Conservation (phyloP, 2,329 filamentous ascomycete genomes). For the Chrysoporthe puriensis region DNA sequence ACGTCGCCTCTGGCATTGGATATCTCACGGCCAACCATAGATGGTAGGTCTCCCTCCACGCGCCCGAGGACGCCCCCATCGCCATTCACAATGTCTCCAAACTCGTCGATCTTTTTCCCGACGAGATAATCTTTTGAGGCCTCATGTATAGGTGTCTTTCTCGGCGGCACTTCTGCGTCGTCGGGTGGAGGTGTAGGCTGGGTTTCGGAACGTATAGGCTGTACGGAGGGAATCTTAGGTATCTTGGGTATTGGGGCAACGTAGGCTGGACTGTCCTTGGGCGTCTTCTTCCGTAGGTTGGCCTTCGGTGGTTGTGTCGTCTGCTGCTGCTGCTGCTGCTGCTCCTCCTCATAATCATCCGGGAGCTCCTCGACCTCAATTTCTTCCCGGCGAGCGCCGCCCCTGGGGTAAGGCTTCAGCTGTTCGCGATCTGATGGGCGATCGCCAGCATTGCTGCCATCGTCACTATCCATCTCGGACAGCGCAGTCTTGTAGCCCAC, state of each 20-base stretch:
- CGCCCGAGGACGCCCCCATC: conserved; percentile 55
- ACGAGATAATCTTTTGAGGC: conserved; percentile 42
- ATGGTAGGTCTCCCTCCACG: conserved; percentile 57
- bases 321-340: conserved; percentile 4
- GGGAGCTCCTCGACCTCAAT: conserved; percentile 24
- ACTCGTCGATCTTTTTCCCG: conserved; percentile 56
- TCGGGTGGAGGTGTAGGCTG: conserved; percentile 17
- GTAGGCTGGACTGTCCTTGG: conserved; percentile 39
- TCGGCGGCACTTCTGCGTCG: conserved; percentile 17
- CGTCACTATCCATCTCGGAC: conserved; percentile 17
- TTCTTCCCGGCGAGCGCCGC: conserved; percentile 15
- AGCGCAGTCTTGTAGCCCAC: conserved; percentile 16
- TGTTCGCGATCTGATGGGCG: not conserved
- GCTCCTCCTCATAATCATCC: conserved; percentile 10
- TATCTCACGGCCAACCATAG: conserved; percentile 56
- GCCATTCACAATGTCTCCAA: conserved; percentile 56
- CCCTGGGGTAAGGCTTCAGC: not conserved
- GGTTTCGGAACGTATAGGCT: conserved; percentile 33
- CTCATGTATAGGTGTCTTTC: conserved; percentile 36
- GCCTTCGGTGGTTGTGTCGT: conserved; percentile 13
- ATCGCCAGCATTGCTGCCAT: not conserved
- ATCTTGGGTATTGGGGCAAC: conserved; percentile 47
- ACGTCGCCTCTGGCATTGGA: conserved; percentile 50
- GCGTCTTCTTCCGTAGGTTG: conserved; percentile 21
- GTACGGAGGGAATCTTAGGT: conserved; percentile 40